Percentiles rank a stretch among this genome's conserved stretches.
phyloP scores from a whole-genome alignment of 306 rosid species.

The Sindora glabra region DNA sequence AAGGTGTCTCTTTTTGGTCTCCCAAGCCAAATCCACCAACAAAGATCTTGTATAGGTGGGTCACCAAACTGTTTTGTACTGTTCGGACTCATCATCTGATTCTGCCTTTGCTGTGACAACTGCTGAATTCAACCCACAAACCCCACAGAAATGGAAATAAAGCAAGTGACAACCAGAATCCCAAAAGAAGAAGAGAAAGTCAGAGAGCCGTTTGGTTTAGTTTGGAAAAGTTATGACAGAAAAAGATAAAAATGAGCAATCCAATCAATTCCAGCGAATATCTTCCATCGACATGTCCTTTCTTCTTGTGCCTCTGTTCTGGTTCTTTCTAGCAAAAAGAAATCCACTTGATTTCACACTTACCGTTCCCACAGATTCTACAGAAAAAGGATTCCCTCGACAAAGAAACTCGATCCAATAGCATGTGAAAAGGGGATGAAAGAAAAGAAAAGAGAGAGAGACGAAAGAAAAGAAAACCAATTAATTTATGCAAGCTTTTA shows the following conservation, averaged over 20 bases:
- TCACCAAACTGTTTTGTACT: constrained; percentile 20
- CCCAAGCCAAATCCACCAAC: constrained; percentile 63
- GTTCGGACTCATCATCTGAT: constrained; percentile 29
- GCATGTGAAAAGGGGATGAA: not conserved
- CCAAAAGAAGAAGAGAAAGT: constrained; percentile 15
- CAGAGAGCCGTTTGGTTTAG: constrained; percentile 30
- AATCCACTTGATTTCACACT: constrained; percentile 18
- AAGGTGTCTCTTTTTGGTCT: constrained; percentile 37
- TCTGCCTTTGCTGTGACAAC: constrained; percentile 35
- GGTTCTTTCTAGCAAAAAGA: constrained; percentile 8
- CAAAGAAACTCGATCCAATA: constrained; percentile 32
- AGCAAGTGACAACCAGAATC: not conserved
- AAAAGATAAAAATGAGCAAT: not conserved
- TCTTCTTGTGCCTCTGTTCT: constrained; percentile 28
- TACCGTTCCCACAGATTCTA: constrained; percentile 43
- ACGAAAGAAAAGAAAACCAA: not conserved
- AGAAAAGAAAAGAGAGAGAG: not conserved
- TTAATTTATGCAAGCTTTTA: constrained; percentile 5
- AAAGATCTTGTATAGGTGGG: constrained; percentile 47
- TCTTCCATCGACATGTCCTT: constrained; percentile 18
- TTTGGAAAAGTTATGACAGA: constrained; percentile 6
- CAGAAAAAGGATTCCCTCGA: constrained; percentile 48
- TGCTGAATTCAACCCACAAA: not conserved
- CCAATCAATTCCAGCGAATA: constrained; percentile 16
- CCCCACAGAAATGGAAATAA: not conserved